Conservation (phyloP, 2,329 filamentous ascomycete species). For the Lachnellula suecica region DNA sequence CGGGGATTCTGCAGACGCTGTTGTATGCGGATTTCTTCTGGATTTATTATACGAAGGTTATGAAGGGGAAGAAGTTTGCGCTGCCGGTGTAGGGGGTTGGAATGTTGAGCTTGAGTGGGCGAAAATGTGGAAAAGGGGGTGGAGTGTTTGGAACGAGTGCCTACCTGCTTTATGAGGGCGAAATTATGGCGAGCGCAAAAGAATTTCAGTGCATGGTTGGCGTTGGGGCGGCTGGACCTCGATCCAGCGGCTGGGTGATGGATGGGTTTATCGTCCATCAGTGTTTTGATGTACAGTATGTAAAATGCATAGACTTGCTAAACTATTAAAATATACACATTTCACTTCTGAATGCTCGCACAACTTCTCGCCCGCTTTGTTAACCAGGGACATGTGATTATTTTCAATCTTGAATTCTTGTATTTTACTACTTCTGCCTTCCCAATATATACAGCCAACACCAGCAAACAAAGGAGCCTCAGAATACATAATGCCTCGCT, state of each 20-base stretch:
- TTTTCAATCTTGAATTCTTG: slow-evolving; percentile 16
- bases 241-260: slow-evolving; percentile 17
- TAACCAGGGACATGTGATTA: neutral
- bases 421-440: slow-evolving; percentile 30
- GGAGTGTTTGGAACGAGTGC: neutral
- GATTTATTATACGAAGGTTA: slow-evolving; percentile 96
- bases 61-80: slow-evolving; percentile 87
- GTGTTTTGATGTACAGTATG: slow-evolving; percentile 23
- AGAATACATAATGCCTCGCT: slow-evolving; percentile 30
- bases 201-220: slow-evolving; percentile 25
- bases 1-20: slow-evolving; percentile 89
- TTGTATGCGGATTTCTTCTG: slow-evolving; percentile 99
- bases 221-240: slow-evolving; percentile 27
- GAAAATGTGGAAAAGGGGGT: neutral
- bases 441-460: slow-evolving; percentile 34
- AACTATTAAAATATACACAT: neutral
- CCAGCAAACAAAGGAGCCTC: slow-evolving; percentile 24
- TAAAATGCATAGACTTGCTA: slow-evolving; percentile 17
- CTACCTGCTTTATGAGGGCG: neutral
- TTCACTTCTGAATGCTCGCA: too few relatives aligned
- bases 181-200: slow-evolving; percentile 1
- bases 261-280: slow-evolving; percentile 2
- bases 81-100: slow-evolving; percentile 64
- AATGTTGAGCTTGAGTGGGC: neutral
- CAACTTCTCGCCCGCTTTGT: too few relatives aligned